Evolutionary conservation across 2,329 filamentous ascomycete species (phyloP).

Genomic region (Clonostachys solani): DNA sequence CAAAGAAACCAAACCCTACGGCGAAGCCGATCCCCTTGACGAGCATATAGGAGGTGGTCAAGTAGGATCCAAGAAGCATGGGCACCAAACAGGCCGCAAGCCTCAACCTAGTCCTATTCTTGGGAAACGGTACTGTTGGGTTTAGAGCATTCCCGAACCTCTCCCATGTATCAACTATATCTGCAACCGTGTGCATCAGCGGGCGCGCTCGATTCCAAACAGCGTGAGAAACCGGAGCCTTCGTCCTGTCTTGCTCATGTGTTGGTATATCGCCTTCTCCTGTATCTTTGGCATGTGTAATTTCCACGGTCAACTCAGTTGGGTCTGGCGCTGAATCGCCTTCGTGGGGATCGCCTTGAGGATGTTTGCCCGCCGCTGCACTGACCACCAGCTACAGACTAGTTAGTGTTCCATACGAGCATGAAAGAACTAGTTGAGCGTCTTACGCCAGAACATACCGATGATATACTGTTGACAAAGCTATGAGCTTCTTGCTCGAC

Average conservation of each 20-base stretch:
- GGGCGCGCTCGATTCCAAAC: slow-evolving; percentile 76
- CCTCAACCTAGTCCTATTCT: slow-evolving; percentile 44
- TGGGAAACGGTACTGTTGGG: slow-evolving; percentile 60
- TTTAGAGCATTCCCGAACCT: slow-evolving; percentile 51
- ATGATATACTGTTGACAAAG: slow-evolving; percentile 65
- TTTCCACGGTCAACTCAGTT: slow-evolving; percentile 26
- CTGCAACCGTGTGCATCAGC: slow-evolving; percentile 56
- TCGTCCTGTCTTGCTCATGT: slow-evolving; percentile 63
- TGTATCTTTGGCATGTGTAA: slow-evolving; percentile 33
- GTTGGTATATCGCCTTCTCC: slow-evolving; percentile 40
- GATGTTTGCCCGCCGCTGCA: slow-evolving; percentile 73
- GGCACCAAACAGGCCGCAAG: slow-evolving; percentile 50
- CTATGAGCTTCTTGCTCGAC: slow-evolving; percentile 81
- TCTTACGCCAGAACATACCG: slow-evolving; percentile 26
- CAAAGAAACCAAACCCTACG: slow-evolving; percentile 74
- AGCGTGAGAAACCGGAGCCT: slow-evolving; percentile 69
- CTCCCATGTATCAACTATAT: slow-evolving; percentile 45
- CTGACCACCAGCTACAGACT: slow-evolving; percentile 59
- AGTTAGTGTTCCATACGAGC: not conserved
- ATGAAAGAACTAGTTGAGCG: not conserved
- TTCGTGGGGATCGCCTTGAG: slow-evolving; percentile 54
- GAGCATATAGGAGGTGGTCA: slow-evolving; percentile 54
- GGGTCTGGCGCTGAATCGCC: slow-evolving; percentile 51
- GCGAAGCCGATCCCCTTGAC: slow-evolving; percentile 63
- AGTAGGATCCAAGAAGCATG: slow-evolving; percentile 44